These are phyloP conservation scores for Fraxinus paxiana DNA, from an alignment of 305 asterid genomes.

Conservation along the genomic window DNA sequence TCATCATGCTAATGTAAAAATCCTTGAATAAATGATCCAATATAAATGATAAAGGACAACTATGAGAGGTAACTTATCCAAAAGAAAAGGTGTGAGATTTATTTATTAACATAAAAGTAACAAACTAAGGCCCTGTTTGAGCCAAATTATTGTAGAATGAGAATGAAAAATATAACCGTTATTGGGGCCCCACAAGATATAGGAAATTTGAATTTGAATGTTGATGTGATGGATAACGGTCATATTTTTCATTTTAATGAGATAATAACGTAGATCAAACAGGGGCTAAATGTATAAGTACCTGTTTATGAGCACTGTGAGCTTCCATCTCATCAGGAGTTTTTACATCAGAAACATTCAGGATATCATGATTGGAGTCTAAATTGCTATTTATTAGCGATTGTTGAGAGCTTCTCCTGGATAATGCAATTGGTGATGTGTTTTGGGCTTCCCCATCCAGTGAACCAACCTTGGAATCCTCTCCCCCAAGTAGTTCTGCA, in stretches of 20 bases:
- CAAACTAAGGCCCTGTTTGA: background rate
- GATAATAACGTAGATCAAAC: no score
- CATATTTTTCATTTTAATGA: no score
- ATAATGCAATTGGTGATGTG: conserved; percentile 22
- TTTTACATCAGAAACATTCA: conserved; percentile 23
- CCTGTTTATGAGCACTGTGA: conserved; percentile 31
- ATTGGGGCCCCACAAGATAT: no score
- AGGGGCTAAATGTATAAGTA: conserved; percentile 10
- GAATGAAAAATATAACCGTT: no score
- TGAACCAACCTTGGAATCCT: conserved; percentile 21
- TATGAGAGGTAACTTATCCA: background rate
- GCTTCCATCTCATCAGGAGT: conserved; percentile 20
- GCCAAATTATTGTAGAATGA: no score
- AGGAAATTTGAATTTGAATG: no score
- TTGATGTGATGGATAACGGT: no score
- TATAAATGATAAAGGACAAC: background rate
- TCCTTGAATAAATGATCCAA: background rate
- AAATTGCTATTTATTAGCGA: conserved; percentile 22
- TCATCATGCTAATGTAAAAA: background rate
- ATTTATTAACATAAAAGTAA: background rate
- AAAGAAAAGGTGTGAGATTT: background rate
- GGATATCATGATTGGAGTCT: conserved; percentile 16
- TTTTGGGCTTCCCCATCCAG: conserved; percentile 19
- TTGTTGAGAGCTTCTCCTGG: conserved; percentile 26
- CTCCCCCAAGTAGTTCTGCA: conserved; percentile 35